Conservation (phyloP, 129 eudicot genomes). For the Flaveria sonorensis region DNA sequence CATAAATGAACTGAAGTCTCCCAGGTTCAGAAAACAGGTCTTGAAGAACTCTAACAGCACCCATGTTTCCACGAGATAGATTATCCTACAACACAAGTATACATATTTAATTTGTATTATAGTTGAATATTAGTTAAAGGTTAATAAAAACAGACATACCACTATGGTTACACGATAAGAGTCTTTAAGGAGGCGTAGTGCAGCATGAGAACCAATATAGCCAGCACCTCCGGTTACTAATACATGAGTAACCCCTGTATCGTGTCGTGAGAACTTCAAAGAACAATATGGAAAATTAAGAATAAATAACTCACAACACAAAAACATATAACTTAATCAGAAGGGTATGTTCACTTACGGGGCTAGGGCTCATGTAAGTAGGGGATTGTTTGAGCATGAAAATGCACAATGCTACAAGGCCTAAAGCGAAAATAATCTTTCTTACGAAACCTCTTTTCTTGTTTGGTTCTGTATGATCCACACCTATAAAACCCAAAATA, state of each 20-base stretch:
- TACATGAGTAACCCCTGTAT: slow-evolving; percentile 73
- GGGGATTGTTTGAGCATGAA: slow-evolving; percentile 63
- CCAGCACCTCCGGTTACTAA: slow-evolving; percentile 97
- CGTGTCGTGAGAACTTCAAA: slow-evolving; percentile 62
- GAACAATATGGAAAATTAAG: slow-evolving; percentile 9
- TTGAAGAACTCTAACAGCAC: slow-evolving; percentile 69
- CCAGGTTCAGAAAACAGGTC: slow-evolving; percentile 76
- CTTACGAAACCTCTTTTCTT: slow-evolving; percentile 18
- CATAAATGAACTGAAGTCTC: slow-evolving; percentile 79
- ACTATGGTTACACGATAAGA: slow-evolving; percentile 80
- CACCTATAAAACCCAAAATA: slow-evolving; percentile 18
- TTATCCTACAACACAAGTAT: slow-evolving; percentile 54
- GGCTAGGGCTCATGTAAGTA: slow-evolving; percentile 43
- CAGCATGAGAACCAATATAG: slow-evolving; percentile 89
- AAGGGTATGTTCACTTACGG: slow-evolving; percentile 40
- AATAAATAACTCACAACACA: background rate
- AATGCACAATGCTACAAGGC: slow-evolving; percentile 20
- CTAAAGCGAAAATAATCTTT: slow-evolving; percentile 14
- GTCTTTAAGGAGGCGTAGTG: slow-evolving; percentile 74
- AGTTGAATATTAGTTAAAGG: background rate
- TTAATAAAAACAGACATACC: slow-evolving; percentile 40
- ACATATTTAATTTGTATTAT: background rate
- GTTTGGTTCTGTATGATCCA: slow-evolving; percentile 21
- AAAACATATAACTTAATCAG: slow-evolving; percentile 2
- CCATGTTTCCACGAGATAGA: slow-evolving; percentile 87